Conservation (phyloP, 192 early-diverging fungal genomes). For the Coemansia sp. region DNA sequence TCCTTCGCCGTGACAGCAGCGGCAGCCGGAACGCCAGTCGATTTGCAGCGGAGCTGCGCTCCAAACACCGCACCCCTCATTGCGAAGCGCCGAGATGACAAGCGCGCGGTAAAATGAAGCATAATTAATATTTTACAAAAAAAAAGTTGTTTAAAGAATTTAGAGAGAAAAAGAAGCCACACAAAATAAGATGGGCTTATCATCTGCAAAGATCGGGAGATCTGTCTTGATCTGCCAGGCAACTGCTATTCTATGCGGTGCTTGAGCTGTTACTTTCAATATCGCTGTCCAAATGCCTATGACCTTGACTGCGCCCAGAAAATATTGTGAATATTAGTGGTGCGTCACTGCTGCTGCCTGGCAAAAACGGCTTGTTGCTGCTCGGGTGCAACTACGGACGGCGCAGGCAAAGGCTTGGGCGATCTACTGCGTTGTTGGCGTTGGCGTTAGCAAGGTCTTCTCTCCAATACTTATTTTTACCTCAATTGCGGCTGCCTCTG, state of each 20-base stretch:
- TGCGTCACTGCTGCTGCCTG: no score
- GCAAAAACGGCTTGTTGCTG: no score
- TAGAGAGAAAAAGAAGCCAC: not conserved
- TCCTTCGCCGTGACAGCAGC: constrained; percentile 17
- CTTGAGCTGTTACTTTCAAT: no score
- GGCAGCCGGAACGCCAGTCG: constrained; percentile 23
- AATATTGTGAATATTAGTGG: no score
- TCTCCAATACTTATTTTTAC: no score
- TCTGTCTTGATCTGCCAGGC: not conserved
- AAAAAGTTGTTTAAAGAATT: not conserved
- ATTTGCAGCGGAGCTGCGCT: constrained; percentile 37
- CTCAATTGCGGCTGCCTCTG: no score
- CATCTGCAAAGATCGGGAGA: not conserved
- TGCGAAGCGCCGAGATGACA: constrained; percentile 27
- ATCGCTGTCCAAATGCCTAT: no score
- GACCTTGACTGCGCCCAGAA: no score
- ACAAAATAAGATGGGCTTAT: not conserved
- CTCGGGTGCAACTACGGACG: no score
- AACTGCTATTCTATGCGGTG: not conserved
- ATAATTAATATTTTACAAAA: constrained; percentile 7
- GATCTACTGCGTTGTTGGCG: no score
- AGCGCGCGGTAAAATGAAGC: constrained; percentile 25
- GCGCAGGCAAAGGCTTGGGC: no score
- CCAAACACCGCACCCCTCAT: not conserved
- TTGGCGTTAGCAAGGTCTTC: no score